Base-by-base conservation (phyloP, 2,329 filamentous ascomycete species). In the Xylariaceae sp. region DNA sequence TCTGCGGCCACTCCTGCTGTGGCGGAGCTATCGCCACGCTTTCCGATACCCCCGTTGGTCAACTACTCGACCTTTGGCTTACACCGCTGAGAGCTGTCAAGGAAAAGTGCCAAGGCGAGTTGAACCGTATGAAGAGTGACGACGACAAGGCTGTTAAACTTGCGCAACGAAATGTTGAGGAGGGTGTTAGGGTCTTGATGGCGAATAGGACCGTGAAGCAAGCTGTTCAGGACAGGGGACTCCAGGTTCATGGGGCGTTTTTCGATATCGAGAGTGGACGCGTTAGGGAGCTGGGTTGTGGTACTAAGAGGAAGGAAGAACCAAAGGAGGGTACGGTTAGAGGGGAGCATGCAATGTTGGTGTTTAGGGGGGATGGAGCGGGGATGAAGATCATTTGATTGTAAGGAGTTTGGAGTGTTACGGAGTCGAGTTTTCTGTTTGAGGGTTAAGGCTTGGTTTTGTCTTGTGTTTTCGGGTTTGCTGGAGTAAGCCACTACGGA, bases 231-330 rank as follows among this genome's bases (percentile, higher is more conserved):
- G 84, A 90, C 62, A 77, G 88, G 28, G 87, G 86, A 1, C 70
- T 96, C 40, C 74, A 86, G 70, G 80, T 95, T 6, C 89, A 94
- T 68, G 90, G 89, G n/a, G 77, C 86, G 48, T 75, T 95, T 13
- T 93, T 89, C 67, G 86, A 94, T 58, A 71, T 83, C 47, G 71
- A 61, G 6, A 70, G 65, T 17, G 80, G 80, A 12, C 72, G 73
- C 53, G 68, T 83, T 47, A 67, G 69, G 38, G 76, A 83, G 60
- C 64, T 83, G 2, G 73, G 75, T 17, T 62, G 74, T 45, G 77
- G 79, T 42, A 77, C 63, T 1, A 22, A 17, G 41, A 66, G 63
- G 51, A 51, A 50, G 50, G 36, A 45, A 4, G 34, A 16, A 16
- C n/a, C n/a, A 5, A 16, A 38, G 34, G 34, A 13, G 34, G 34